These are phyloP conservation scores for Alternaria ventricosa DNA, from an alignment of 2,329 filamentous ascomycete species.

Conservation along the genomic window DNA sequence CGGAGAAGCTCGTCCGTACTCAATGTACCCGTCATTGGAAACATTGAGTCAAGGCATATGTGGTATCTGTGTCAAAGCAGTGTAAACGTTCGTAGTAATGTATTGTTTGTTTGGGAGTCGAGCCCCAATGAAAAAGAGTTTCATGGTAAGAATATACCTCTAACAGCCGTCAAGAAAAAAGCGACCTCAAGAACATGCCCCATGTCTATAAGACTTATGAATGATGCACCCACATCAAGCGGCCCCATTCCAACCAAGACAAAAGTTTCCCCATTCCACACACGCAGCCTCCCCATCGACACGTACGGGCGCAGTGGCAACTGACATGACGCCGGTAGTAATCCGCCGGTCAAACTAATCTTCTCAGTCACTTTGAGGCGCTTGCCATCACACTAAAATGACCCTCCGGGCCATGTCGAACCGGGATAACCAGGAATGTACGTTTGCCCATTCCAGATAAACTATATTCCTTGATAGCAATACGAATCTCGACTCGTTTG, in stretches of 20 bases:
- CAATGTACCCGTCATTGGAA: not conserved
- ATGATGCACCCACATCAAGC: no score
- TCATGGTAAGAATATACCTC: not conserved
- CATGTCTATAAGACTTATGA: no score
- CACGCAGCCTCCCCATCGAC: not conserved
- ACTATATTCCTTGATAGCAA: not conserved
- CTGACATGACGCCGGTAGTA: not conserved
- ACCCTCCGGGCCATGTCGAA: no score
- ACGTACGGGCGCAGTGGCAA: not conserved
- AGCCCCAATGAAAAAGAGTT: not conserved
- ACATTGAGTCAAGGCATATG: not conserved
- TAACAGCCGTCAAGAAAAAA: not conserved
- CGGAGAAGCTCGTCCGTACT: not conserved
- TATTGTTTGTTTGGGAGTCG: not conserved
- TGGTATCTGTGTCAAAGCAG: not conserved
- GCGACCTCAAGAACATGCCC: no score
- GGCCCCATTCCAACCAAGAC: no score
- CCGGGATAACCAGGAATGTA: not conserved
- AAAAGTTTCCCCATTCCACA: not conserved
- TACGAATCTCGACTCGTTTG: not conserved
- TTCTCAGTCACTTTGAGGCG: not conserved
- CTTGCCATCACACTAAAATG: not conserved
- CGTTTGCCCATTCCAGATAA: not conserved
- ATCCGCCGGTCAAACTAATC: no score
- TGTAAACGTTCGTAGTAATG: not conserved